Evolutionary conservation across 129 eudicot species (phyloP), one percentile per base, ranked within the genome.

Genomic region (Tanacetum coccineum): DNA sequence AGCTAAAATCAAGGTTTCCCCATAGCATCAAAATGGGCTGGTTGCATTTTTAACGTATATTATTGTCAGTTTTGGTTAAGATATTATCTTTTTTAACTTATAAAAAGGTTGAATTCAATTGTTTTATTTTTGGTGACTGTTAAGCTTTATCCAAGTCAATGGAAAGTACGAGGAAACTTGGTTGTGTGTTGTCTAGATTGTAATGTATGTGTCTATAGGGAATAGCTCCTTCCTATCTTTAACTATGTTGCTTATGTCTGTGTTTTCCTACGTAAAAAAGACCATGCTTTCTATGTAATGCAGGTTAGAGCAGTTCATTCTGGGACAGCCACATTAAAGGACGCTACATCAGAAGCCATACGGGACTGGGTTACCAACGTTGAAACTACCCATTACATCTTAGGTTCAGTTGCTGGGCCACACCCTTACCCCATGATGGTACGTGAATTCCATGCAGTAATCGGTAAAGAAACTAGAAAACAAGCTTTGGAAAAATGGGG

Each of bases 401-500:
- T 76, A 51, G 81, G 81, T 14, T 76, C 81, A 11, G 81, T 76
- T 28, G 76, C 81, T 3, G 81, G 81, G 13, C 81, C 76, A 6
- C 81, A 76, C 11, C 81, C 81, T 2, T 76, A 76, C 72, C 81
- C 81, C 17, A 76, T 76, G 81, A 76, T 70, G 76, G 81, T 76
- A 1, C 70, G 81, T 6, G 76, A 76, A 1, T 76, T 76, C 81
- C 81, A 76, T 63, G 76, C 76, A 19, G 76, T 76, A 20, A 76
- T 76, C 3, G 81, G 76, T 30, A 88, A 93, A 75, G 96, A 93
- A 82, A 88, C 96, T 21, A 82, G 98, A 69, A 88, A 88, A 55
- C 96, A 93, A 63, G 96, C 98, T 62, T 52, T 88, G 73, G 95
- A 88, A 45, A 93, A 93, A 72, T 93, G 98, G 98, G 98, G 98